phyloP scores from a whole-genome alignment of 73 alveolate genomes.

The Paramecium biaurelia region DNA sequence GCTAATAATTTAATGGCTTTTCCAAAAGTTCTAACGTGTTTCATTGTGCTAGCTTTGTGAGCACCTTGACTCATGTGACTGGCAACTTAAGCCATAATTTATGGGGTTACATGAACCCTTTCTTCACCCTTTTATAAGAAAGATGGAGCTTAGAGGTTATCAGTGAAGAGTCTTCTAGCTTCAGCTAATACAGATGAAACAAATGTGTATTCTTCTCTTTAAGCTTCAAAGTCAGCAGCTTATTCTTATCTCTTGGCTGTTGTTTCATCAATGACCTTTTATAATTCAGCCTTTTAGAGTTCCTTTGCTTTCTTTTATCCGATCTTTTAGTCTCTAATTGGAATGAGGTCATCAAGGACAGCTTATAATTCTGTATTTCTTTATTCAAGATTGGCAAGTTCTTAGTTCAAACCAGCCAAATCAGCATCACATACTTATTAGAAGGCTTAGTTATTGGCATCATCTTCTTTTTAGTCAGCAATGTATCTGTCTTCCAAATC shows the following conservation, averaged over 20 bases:
- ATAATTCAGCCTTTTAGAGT: slow-evolving; percentile 26
- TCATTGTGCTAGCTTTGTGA: slow-evolving; percentile 55
- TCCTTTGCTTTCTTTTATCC: slow-evolving; percentile 25
- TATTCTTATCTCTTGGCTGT: slow-evolving; percentile 18
- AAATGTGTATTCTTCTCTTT: slow-evolving; percentile 46
- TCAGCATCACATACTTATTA: slow-evolving; percentile 54
- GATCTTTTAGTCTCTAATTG: slow-evolving; percentile 14
- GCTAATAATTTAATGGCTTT: slow-evolving; percentile 54
- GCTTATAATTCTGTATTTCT: slow-evolving; percentile 35
- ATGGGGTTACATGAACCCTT: slow-evolving; percentile 14
- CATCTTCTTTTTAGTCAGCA: slow-evolving; percentile 54
- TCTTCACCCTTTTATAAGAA: slow-evolving; percentile 38
- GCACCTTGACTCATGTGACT: slow-evolving; percentile 53
- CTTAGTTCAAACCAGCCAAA: slow-evolving; percentile 18
- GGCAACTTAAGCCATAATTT: slow-evolving; percentile 59
- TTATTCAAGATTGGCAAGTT: slow-evolving; percentile 52
- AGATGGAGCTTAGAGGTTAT: slow-evolving; percentile 58
- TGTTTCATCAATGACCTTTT: slow-evolving; percentile 52
- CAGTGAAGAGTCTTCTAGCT: slow-evolving; percentile 66
- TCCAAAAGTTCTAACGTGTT: slow-evolving; percentile 57
- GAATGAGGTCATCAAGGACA: slow-evolving; percentile 36
- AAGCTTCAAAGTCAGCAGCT: slow-evolving; percentile 29
- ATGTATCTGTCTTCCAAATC: slow-evolving; percentile 52
- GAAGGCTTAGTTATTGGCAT: slow-evolving; percentile 41
- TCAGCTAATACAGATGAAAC: slow-evolving; percentile 58